A percentile compares a stretch with the other conserved stretches of the same genome.
Evolutionary conservation across 2,329 filamentous ascomycete genomes (phyloP).

Genomic region (Onygenales sp.): DNA sequence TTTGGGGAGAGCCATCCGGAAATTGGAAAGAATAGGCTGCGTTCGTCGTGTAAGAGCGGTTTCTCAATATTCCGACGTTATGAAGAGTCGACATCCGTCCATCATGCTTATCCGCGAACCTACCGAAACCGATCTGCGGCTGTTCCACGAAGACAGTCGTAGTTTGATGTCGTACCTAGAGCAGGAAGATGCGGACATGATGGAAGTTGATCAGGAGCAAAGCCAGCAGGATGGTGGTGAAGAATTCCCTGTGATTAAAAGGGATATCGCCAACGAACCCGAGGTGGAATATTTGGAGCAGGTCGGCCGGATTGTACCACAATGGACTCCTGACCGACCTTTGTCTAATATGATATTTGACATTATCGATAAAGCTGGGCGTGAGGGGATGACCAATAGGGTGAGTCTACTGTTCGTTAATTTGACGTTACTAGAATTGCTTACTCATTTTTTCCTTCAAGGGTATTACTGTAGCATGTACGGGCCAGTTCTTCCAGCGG

Average conservation of each 20-base stretch:
- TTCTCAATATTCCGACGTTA: conserved; percentile 29
- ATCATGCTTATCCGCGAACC: conserved; percentile 36
- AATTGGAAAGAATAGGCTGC: conserved; percentile 37
- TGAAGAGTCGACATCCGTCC: conserved; percentile 30
- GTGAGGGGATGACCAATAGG: conserved; percentile 40
- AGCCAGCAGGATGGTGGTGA: conserved; percentile 14
- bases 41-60: conserved; percentile 34
- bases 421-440: conserved; percentile 2
- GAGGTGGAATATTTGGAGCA: conserved; percentile 19
- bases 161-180: conserved; percentile 19
- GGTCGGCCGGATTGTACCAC: conserved; percentile 33
- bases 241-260: conserved; percentile 5
- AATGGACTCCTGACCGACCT: conserved; percentile 46
- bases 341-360: conserved; percentile 45
- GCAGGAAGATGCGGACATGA: conserved; percentile 18
- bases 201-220: conserved; percentile 25
- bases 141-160: conserved; percentile 29
- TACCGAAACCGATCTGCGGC: conserved; percentile 27
- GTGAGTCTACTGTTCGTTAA: conserved; percentile 17
- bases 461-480: conserved; percentile 32
- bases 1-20: conserved; percentile 34
- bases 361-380: conserved; percentile 37
- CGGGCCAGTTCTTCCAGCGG: conserved; percentile 45
- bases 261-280: not conserved
- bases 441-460: conserved; percentile 9